A percentile compares a stretch with the other conserved stretches of the same genome.
phyloP scores from a whole-genome alignment of 495 filamentous ascomycete species.

The Rusavskia elegans region DNA sequence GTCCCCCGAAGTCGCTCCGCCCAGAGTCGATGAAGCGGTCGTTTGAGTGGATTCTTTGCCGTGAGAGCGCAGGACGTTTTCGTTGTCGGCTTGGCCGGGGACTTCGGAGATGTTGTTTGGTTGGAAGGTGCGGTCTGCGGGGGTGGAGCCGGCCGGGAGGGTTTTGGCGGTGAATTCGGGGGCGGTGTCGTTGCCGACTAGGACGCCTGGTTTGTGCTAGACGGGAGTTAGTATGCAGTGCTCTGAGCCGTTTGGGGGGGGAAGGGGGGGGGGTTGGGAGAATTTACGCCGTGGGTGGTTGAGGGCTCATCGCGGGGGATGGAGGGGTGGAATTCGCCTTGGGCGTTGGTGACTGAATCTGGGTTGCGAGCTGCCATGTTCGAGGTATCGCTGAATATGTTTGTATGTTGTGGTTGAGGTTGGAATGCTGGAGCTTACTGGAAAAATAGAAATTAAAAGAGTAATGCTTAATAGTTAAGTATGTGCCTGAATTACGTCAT shows the following conservation, averaged over 20 bases:
- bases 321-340: slow-evolving; percentile 40
- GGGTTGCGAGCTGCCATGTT: slow-evolving; percentile 38
- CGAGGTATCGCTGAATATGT: background rate
- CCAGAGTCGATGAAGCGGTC: slow-evolving; percentile 36
- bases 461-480: background rate
- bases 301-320: slow-evolving; percentile 35
- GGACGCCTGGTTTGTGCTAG: slow-evolving; percentile 51
- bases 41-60: slow-evolving; percentile 30
- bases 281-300: slow-evolving; percentile 37
- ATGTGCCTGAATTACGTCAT: background rate
- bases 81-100: slow-evolving; percentile 31
- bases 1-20: slow-evolving; percentile 45
- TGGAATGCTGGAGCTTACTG: too few relatives aligned
- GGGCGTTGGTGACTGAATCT: slow-evolving; percentile 33
- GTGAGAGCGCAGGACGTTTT: slow-evolving; percentile 21
- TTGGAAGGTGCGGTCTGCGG: slow-evolving; percentile 39
- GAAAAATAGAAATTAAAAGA: background rate
- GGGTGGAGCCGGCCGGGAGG: slow-evolving; percentile 48
- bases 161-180: slow-evolving; percentile 50
- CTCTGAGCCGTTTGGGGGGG: background rate
- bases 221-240: slow-evolving; percentile 6
- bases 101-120: slow-evolving; percentile 34
- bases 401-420: too few relatives aligned
- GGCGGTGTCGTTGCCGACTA: slow-evolving; percentile 39
- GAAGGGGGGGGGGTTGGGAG: background rate